These are phyloP conservation scores for Crithidia expoeki DNA, from an alignment of 208 protist species.

Conservation along the genomic window DNA sequence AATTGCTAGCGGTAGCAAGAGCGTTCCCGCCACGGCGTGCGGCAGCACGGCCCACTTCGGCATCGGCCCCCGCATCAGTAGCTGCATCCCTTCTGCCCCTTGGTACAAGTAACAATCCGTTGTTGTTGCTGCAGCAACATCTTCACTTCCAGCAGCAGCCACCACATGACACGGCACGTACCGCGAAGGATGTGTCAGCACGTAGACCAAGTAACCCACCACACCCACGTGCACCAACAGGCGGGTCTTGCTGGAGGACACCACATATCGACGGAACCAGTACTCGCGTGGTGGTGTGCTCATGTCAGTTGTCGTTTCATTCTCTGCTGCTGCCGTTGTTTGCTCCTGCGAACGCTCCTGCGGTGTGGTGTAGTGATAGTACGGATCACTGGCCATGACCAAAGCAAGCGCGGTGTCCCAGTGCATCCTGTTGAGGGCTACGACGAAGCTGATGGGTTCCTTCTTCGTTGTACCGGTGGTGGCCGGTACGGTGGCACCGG, in stretches of 20 bases:
- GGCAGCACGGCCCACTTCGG: conserved; percentile 10
- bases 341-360: neutral
- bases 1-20: conserved; percentile 32
- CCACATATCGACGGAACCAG: conserved; percentile 18
- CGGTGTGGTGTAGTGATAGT: conserved; percentile 25
- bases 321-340: neutral
- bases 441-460: neutral
- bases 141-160: neutral
- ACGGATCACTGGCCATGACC: conserved; percentile 29
- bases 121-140: neutral
- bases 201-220: conserved; percentile 25
- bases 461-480: neutral
- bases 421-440: conserved; percentile 10
- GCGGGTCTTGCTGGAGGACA: conserved; percentile 32
- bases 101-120: conserved; percentile 34
- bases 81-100: conserved; percentile 39
- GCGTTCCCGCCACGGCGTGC: conserved; percentile 24
- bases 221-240: conserved; percentile 24
- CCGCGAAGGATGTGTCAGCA: conserved; percentile 23
- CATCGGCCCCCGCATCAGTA: conserved; percentile 31
- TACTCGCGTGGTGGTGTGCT: neutral
- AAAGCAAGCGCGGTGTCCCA: conserved; percentile 30
- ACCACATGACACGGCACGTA: conserved; percentile 24
- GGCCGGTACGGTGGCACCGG: neutral
- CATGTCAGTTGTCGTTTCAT: neutral